A percentile compares a stretch with the other conserved stretches of the same genome.
Evolutionary conservation across 2,329 filamentous ascomycete species (phyloP).

Genomic region (Trichoderma sp.): DNA sequence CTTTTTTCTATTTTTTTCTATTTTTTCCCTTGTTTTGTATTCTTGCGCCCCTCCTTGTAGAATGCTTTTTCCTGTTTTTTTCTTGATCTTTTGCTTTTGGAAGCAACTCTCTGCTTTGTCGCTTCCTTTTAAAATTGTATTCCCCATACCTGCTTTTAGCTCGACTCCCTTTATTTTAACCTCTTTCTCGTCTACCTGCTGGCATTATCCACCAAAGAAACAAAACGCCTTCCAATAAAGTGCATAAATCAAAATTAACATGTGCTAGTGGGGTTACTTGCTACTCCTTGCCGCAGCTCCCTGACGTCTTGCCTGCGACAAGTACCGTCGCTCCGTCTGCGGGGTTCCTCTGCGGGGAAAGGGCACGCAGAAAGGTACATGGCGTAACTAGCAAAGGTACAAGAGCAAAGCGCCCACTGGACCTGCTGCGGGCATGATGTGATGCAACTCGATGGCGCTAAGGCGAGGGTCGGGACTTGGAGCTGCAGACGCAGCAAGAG

Average conservation of each 20-base stretch:
- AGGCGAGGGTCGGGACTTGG: not conserved
- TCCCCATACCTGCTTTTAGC: not conserved
- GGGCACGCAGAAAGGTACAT: not conserved
- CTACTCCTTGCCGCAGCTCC: not conserved
- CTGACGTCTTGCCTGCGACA: not conserved
- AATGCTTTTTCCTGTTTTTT: constrained; percentile 7
- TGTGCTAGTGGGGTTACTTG: constrained; percentile 22
- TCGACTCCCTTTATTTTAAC: not conserved
- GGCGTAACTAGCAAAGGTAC: constrained; percentile 9
- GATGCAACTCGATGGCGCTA: constrained; percentile 21
- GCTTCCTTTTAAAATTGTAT: not conserved
- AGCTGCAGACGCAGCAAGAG: not conserved
- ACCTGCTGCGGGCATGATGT: not conserved
- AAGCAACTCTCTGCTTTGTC: not conserved
- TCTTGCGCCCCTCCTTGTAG: constrained; percentile 16
- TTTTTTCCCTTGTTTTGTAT: not conserved
- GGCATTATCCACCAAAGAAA: not conserved
- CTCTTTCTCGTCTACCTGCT: not conserved
- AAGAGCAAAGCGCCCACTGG: not conserved
- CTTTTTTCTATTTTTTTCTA: not conserved
- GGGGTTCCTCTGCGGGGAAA: constrained; percentile 5
- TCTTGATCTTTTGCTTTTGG: not conserved
- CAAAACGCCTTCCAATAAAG: constrained; percentile 2
- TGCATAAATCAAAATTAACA: constrained; percentile 21
- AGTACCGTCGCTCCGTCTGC: constrained; percentile 14